Conservation (phyloP, 768 basidiomycete genomes). For the Hydnum rufescens region DNA sequence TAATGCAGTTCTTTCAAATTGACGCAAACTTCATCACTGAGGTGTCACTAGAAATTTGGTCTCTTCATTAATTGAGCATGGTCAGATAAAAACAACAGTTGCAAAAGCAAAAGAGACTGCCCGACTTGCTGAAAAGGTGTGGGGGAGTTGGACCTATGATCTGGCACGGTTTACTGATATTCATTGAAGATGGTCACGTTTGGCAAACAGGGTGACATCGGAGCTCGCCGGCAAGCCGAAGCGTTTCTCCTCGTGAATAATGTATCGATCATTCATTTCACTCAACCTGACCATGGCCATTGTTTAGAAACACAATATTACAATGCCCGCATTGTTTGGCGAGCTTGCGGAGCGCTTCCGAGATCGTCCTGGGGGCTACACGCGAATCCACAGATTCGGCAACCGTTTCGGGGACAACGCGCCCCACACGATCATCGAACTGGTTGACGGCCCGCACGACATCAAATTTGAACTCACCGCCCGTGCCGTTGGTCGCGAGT, state of each 20-base stretch:
- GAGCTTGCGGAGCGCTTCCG: conserved; percentile 66
- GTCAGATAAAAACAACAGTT: conserved; percentile 87
- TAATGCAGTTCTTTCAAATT: background rate
- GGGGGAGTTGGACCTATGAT: background rate
- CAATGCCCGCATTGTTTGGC: conserved; percentile 68
- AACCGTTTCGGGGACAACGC: conserved; percentile 83
- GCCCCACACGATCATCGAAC: conserved; percentile 72
- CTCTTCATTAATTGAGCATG: conserved; percentile 82
- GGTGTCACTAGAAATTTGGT: conserved; percentile 56
- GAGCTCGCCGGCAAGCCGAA: conserved; percentile 49
- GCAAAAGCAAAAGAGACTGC: conserved; percentile 89
- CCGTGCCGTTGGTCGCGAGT: conserved; percentile 68
- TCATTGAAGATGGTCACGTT: conserved; percentile 60
- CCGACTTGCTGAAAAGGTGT: conserved; percentile 79
- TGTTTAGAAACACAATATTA: conserved; percentile 26
- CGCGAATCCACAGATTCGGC: conserved; percentile 83
- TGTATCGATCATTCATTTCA: background rate
- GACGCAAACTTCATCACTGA: background rate
- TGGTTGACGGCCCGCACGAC: conserved; percentile 90
- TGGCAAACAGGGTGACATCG: conserved; percentile 65
- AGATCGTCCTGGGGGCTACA: conserved; percentile 78
- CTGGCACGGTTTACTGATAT: background rate
- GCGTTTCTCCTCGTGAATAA: conserved; percentile 45
- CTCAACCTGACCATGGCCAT: background rate
- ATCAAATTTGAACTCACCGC: conserved; percentile 77